Base-by-base conservation (phyloP, 352 stramenopile genomes). In the Pythium pyrilobum region DNA sequence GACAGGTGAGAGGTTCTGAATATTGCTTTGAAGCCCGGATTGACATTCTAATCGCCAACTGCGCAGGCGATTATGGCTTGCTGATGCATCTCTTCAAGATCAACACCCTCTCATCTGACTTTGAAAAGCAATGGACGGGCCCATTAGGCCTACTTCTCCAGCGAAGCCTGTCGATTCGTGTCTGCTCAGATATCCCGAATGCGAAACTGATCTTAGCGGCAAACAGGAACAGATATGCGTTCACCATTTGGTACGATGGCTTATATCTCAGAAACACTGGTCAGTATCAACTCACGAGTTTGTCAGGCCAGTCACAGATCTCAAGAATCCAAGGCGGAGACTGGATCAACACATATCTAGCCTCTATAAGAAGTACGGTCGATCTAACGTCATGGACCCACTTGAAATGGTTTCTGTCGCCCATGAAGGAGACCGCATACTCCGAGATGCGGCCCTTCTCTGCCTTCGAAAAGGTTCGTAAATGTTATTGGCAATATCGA, bases 391-490 rank as follows among this genome's bases (percentile, higher is more conserved):
- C 7, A 27, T 42, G 7, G 58, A 66, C 49, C 58, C 58, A 18
- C 16, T 66, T 1, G 58, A 66, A n/a, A 28, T 66, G 6, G 23
- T 66, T 4, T 56, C 39, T 6, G 21, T 58, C 6, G 25, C 23
- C 6, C 24, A 38, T 27, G 12, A 9, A 9, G 16, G 34, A 25
- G 8, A 32, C 16, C 28, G 24, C 21, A 37, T 45, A 16, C n/a
- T 64, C 3, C 41, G 21, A 7, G 18, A 27, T 9, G 28, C 31
- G 6, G 9, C 52, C 3, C 0, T 29, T 18, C 6, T 34, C 3
- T 56, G 59, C 33, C 52, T 66, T 29, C 36, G 46, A 16, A 66
- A 66, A 58, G 59, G 59, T 65, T 43, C 5, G n/a, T n/a, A 55
- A 21, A 7, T 37, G 29, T 25, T 41, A n/a, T n/a, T n/a, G n/a